Conservation (phyloP, 495 filamentous ascomycete species). For the Penicillium cataractarum region DNA sequence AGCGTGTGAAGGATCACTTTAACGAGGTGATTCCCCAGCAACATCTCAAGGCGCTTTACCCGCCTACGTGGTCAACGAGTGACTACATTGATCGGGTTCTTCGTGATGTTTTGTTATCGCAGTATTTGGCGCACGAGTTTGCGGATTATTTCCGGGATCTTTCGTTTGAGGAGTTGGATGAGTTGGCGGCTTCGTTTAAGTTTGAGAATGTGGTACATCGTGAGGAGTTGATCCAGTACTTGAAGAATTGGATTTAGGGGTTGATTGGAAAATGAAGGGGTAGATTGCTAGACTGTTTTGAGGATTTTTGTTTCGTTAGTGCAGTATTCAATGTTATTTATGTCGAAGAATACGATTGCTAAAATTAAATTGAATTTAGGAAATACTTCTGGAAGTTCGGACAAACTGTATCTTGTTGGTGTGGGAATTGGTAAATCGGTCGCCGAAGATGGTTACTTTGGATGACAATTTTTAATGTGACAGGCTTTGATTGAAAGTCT, state of each 20-base stretch:
- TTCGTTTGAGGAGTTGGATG: slow-evolving; percentile 2
- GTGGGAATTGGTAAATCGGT: too few relatives aligned
- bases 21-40: neutral
- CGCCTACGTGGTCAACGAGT: neutral
- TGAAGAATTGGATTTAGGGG: neutral
- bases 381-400: too few relatives aligned
- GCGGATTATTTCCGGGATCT: slow-evolving; percentile 2
- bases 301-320: too few relatives aligned
- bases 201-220: neutral
- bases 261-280: neutral
- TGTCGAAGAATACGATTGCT: too few relatives aligned
- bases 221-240: neutral
- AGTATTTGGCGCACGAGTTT: neutral
- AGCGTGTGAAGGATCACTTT: neutral
- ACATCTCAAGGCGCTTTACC: neutral
- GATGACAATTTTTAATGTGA: too few relatives aligned
- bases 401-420: too few relatives aligned
- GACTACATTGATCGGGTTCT: neutral
- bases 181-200: slow-evolving; percentile 3
- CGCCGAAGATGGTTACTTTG: too few relatives aligned
- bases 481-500: too few relatives aligned
- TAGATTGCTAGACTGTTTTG: neutral
- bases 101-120: neutral
- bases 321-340: too few relatives aligned
- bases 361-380: too few relatives aligned